Conservation (phyloP, 805 yeast species). For the Candida orba region DNA sequence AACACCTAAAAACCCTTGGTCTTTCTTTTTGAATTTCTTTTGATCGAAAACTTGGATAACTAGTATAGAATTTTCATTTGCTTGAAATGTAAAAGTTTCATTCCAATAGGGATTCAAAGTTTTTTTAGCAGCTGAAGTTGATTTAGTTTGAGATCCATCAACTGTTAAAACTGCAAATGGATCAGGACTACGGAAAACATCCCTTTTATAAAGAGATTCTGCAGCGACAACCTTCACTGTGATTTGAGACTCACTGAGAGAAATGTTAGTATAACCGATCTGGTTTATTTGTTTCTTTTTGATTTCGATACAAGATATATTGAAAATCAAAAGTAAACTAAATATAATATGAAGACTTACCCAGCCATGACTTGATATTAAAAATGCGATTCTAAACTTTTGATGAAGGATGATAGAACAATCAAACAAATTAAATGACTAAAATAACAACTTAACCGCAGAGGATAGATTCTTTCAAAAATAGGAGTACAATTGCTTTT, state of each 20-base stretch:
- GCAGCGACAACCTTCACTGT: slow-evolving; percentile 83
- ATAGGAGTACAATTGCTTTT: neutral
- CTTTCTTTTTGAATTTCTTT: slow-evolving; percentile 94
- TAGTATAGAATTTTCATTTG: slow-evolving; percentile 72
- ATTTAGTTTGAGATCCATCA: slow-evolving; percentile 95
- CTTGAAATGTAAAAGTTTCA: slow-evolving; percentile 75
- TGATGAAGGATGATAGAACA: neutral
- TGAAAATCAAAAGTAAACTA: too few species aligned
- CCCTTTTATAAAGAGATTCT: slow-evolving; percentile 91
- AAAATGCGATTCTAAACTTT: too few species aligned
- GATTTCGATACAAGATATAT: too few species aligned
- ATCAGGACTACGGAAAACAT: slow-evolving; percentile 92
- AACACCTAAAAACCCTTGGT: slow-evolving; percentile 96
- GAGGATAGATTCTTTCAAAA: neutral
- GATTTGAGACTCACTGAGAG: slow-evolving; percentile 15
- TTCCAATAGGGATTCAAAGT: slow-evolving; percentile 98
- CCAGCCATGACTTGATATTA: slow-evolving; percentile 1
- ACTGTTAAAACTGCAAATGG: slow-evolving; percentile 96
- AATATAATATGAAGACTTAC: neutral
- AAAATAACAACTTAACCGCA: neutral
- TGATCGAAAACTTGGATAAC: slow-evolving; percentile 96
- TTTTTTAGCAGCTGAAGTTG: slow-evolving; percentile 88
- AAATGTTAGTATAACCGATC: slow-evolving; percentile 8
- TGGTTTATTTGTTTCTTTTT: too few species aligned
- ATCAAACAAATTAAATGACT: neutral